Evolutionary conservation across 495 filamentous ascomycete genomes (phyloP), one percentile per base, ranked within the genome.

Genomic region (Letharia columbiana): DNA sequence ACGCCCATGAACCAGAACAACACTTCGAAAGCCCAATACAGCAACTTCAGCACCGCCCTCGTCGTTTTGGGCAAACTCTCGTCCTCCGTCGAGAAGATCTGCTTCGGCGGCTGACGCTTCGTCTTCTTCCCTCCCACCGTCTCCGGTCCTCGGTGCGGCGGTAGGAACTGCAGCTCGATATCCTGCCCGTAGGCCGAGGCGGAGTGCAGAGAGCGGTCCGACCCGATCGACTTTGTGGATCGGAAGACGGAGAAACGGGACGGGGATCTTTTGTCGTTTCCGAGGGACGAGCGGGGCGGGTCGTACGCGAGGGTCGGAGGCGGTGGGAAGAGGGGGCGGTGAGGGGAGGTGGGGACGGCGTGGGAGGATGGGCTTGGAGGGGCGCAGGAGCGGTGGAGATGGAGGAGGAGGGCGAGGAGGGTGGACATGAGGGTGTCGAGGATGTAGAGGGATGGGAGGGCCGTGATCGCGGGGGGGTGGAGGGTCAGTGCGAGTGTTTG

Each of bases 371-470:
- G 18, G 47, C 3, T 39, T 20, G 68, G 62, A 33, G 42, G 63
- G 20, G 71, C 65, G 56, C 71, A 69, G 15, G 68, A 70, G 58
- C 71, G 71, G 57, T 71, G 71, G 10, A 73, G 69, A 28, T 71
- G 69, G 37, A 73, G 66, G 13, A 73, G 71, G 1, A 73, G 67
- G n/a, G 63, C 67, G 42, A 73, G 69, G 2, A 71, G 57, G n/a
- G 71, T 54, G 3, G 65, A 64, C 45, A 73, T 62, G 9, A 73
- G 57, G 5, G 71, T 69, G 50, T 73, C 71, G 42, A 71, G 69
- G 35, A 71, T 59, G 44, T 73, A 73, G 41, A 69, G 67, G 44
- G 67, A 69, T 2, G 64, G 62, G 2, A 69, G 65, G 15, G 65
- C 59, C 17, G 50, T 60, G 3, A 73, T 69, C 4, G 56, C 40